These are phyloP conservation scores for Amylocystis lapponica DNA, from an alignment of 768 basidiomycete species.

Conservation along the genomic window DNA sequence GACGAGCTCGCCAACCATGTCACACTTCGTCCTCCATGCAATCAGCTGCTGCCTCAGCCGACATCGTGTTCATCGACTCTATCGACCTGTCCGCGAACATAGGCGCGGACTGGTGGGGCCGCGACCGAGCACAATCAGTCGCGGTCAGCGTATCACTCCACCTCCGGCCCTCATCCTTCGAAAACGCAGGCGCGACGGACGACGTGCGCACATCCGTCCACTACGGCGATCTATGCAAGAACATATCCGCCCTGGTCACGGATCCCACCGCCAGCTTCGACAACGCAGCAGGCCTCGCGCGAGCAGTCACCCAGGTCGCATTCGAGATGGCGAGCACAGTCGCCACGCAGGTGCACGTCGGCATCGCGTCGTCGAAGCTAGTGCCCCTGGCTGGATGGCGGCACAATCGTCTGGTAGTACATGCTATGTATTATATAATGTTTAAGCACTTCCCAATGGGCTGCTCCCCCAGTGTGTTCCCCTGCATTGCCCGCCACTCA, in stretches of 20 bases:
- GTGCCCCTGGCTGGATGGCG: constrained; percentile 43
- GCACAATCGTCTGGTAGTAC: too few relatives aligned
- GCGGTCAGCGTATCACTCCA: constrained; percentile 41
- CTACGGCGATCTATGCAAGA: constrained; percentile 58
- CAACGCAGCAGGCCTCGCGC: constrained; percentile 27
- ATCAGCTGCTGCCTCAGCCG: constrained; percentile 24
- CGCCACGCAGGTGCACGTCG: constrained; percentile 32
- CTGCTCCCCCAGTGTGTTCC: too few relatives aligned
- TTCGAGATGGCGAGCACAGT: constrained; percentile 34
- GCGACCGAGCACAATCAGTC: constrained; percentile 43
- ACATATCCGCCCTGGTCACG: constrained; percentile 28
- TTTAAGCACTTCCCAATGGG: too few relatives aligned
- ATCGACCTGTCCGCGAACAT: constrained; percentile 37
- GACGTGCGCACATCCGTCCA: constrained; percentile 53
- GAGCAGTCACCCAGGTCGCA: constrained; percentile 31
- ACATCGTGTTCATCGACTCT: constrained; percentile 40
- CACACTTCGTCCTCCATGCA: too few relatives aligned
- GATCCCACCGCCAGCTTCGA: constrained; percentile 19
- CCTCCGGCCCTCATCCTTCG: constrained; percentile 36
- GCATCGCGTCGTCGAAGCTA: constrained; percentile 37
- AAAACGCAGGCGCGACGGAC: constrained; percentile 41
- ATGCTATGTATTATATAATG: too few relatives aligned
- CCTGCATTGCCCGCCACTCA: too few relatives aligned
- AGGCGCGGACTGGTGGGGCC: constrained; percentile 49
- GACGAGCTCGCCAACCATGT: too few relatives aligned